Evolutionary conservation across 768 basidiomycete species (phyloP).

Genomic region (Melanogaster broomeanus): DNA sequence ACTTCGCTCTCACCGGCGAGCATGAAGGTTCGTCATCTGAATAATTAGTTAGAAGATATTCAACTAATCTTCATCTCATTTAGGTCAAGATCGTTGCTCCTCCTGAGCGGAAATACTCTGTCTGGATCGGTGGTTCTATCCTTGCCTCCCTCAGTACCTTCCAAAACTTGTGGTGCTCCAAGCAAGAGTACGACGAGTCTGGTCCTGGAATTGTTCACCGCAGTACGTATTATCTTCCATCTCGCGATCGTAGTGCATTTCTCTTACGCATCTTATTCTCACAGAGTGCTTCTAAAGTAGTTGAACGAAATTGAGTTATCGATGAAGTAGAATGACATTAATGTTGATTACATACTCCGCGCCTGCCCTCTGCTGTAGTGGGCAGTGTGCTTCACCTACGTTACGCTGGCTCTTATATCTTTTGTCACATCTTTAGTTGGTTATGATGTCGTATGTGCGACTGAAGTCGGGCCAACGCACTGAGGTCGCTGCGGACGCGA

Average conservation of each 20-base stretch:
- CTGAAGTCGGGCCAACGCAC: too few species aligned
- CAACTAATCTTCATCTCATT: not conserved
- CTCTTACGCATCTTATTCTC: not conserved
- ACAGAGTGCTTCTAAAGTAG: constrained; percentile 32
- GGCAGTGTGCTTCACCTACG: constrained; percentile 13
- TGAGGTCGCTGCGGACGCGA: too few species aligned
- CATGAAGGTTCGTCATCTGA: constrained; percentile 64
- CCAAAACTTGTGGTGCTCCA: constrained; percentile 95
- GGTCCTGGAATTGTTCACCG: constrained; percentile 81
- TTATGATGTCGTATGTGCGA: too few species aligned
- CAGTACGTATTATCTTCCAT: constrained; percentile 45
- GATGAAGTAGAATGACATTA: constrained; percentile 28
- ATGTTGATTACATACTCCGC: constrained; percentile 16
- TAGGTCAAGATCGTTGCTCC: constrained; percentile 91
- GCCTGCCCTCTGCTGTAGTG: constrained; percentile 14
- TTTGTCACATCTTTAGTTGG: not conserved
- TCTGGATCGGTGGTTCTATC: constrained; percentile 91
- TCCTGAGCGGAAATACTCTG: constrained; percentile 93
- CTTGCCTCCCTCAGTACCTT: constrained; percentile 90
- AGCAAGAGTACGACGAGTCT: constrained; percentile 90
- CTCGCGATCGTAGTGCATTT: not conserved
- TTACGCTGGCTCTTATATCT: constrained; percentile 11
- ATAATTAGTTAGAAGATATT: not conserved
- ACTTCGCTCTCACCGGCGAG: constrained; percentile 75
- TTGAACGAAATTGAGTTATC: constrained; percentile 18